Conservation (phyloP, 495 filamentous ascomycete species). For the Xylaria intraflava region DNA sequence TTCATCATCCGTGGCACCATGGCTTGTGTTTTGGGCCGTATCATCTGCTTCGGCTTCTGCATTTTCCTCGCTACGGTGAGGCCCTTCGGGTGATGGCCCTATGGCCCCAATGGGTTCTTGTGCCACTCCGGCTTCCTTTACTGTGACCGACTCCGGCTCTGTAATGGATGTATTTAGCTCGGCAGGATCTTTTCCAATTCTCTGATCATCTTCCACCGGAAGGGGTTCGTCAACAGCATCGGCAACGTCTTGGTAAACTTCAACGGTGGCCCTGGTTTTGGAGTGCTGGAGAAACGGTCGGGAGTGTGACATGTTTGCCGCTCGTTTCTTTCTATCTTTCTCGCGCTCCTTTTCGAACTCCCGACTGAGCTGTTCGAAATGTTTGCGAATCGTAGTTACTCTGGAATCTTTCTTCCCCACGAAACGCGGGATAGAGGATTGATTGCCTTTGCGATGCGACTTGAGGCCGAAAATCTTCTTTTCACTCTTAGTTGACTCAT, state of each 20-base stretch:
- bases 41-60: constrained; percentile 47
- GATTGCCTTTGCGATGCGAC: constrained; percentile 50
- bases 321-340: constrained; percentile 73
- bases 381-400: constrained; percentile 82
- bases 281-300: constrained; percentile 76
- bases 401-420: constrained; percentile 63
- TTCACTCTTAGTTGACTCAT: constrained; percentile 46
- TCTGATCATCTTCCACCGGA: constrained; percentile 59
- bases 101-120: neutral
- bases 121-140: constrained; percentile 2
- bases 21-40: constrained; percentile 41
- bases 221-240: constrained; percentile 84
- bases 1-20: constrained; percentile 54
- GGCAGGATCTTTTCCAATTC: constrained; percentile 19
- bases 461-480: constrained; percentile 69
- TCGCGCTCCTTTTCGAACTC: constrained; percentile 95
- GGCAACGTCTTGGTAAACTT: constrained; percentile 87
- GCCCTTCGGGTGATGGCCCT: neutral
- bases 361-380: constrained; percentile 92
- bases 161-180: constrained; percentile 24
- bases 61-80: constrained; percentile 30
- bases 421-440: constrained; percentile 85
- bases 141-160: constrained; percentile 23
- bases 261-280: constrained; percentile 91
- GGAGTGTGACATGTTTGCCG: constrained; percentile 71